phyloP scores from a whole-genome alignment of 2,329 filamentous ascomycete species.

The Aspergillus versicolor region DNA sequence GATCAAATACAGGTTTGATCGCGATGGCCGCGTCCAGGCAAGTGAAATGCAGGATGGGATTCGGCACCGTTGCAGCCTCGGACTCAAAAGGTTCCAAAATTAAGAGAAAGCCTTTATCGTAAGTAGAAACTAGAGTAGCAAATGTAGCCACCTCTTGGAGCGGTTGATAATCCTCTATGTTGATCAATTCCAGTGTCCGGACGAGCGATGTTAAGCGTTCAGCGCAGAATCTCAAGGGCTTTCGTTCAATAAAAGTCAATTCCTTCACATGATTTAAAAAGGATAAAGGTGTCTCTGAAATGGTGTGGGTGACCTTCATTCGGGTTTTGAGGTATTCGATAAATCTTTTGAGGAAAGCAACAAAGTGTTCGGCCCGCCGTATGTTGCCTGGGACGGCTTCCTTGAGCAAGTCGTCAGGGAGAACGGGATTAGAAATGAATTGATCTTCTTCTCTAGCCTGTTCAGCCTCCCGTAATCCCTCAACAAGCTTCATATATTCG shows the following conservation, averaged over 20 bases:
- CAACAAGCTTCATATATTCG: constrained; percentile 92
- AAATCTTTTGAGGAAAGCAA: constrained; percentile 91
- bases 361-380: constrained; percentile 89
- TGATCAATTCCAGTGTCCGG: constrained; percentile 89
- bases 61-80: constrained; percentile 90
- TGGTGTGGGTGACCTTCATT: constrained; percentile 97
- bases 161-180: constrained; percentile 96
- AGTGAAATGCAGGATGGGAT: constrained; percentile 94
- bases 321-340: constrained; percentile 97
- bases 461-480: constrained; percentile 83
- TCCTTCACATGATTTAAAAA: constrained; percentile 92
- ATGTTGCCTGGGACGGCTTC: constrained; percentile 98
- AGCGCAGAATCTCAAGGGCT: constrained; percentile 87
- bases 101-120: constrained; percentile 92
- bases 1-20: constrained; percentile 95
- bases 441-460: constrained; percentile 89
- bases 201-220: constrained; percentile 93
- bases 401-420: constrained; percentile 90
- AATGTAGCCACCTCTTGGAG: constrained; percentile 97
- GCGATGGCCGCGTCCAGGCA: constrained; percentile 97
- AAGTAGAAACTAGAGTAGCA: constrained; percentile 91
- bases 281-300: constrained; percentile 92
- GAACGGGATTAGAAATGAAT: constrained; percentile 93
- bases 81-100: constrained; percentile 98
- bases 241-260: constrained; percentile 95